These are phyloP conservation scores for Stagonosporopsis cucurbitacearum DNA, from an alignment of 2,329 filamentous ascomycete species.

Conservation along the genomic window DNA sequence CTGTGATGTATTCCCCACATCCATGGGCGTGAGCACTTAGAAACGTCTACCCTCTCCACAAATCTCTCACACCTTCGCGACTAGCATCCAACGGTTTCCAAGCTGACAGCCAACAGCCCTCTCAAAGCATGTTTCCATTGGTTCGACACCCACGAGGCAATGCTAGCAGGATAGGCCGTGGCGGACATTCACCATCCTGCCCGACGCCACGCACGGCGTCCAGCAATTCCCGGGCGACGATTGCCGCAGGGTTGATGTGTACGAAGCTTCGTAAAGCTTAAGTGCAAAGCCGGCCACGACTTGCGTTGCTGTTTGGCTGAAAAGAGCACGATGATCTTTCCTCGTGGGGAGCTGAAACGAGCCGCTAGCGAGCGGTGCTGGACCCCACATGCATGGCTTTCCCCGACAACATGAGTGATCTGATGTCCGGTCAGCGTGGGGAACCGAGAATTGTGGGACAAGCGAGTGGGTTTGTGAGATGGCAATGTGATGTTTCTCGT, in stretches of 20 bases:
- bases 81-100: constrained; percentile 2
- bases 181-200: neutral
- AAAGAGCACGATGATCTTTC: constrained; percentile 6
- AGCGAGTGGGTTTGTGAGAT: constrained; percentile 8
- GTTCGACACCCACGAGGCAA: neutral
- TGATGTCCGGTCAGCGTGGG: constrained; percentile 16
- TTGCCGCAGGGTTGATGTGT: neutral
- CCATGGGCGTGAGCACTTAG: constrained; percentile 10
- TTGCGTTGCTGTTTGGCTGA: constrained; percentile 1
- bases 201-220: neutral
- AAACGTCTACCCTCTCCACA: neutral
- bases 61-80: neutral
- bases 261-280: constrained; percentile 10
- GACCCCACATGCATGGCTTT: constrained; percentile 3
- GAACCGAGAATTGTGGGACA: constrained; percentile 10
- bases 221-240: neutral
- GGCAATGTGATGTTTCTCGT: constrained; percentile 2
- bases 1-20: constrained; percentile 7
- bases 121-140: neutral
- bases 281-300: neutral
- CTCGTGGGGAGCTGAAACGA: neutral
- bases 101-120: constrained; percentile 5
- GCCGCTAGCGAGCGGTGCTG: constrained; percentile 7
- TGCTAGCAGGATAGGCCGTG: neutral
- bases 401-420: constrained; percentile 1